Conservation (phyloP, 108 stramenopile species). For the Cyclotella cryptica region DNA sequence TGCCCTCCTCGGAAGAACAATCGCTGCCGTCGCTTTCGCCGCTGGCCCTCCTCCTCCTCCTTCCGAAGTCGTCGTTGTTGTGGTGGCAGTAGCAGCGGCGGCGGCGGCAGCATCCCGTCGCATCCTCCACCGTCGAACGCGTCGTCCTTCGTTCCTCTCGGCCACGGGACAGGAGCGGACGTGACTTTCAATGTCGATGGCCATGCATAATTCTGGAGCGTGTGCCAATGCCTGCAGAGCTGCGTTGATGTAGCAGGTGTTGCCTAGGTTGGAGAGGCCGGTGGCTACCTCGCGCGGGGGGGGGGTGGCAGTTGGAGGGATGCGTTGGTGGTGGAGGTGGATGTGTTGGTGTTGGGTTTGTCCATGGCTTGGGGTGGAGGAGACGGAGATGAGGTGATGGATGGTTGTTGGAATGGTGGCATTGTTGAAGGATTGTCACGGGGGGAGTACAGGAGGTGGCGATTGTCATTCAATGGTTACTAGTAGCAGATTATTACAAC, state of each 20-base stretch:
- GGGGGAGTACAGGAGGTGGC: too few species aligned
- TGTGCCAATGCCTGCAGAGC: slow-evolving; percentile 88
- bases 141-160: slow-evolving; percentile 16
- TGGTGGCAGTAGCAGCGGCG: neutral
- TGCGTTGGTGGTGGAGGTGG: neutral
- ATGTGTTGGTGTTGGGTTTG: neutral
- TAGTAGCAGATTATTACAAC: too few species aligned
- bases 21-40: neutral
- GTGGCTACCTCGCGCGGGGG: slow-evolving; percentile 58
- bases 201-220: slow-evolving; percentile 87
- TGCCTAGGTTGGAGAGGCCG: slow-evolving; percentile 85
- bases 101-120: neutral
- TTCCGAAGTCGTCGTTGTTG: too few species aligned
- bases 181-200: slow-evolving; percentile 84
- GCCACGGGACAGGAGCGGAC: slow-evolving; percentile 60
- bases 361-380: neutral
- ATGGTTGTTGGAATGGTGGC: slow-evolving; percentile 18
- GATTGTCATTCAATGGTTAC: too few species aligned
- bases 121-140: too few species aligned
- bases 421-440: neutral
- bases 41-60: too few species aligned
- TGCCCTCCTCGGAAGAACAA: slow-evolving; percentile 5
- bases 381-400: neutral
- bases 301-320: slow-evolving; percentile 7
- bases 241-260: slow-evolving; percentile 91